These are phyloP conservation scores for Vitis amurensis DNA, from an alignment of 164 flowering plant species.

Conservation along the genomic window DNA sequence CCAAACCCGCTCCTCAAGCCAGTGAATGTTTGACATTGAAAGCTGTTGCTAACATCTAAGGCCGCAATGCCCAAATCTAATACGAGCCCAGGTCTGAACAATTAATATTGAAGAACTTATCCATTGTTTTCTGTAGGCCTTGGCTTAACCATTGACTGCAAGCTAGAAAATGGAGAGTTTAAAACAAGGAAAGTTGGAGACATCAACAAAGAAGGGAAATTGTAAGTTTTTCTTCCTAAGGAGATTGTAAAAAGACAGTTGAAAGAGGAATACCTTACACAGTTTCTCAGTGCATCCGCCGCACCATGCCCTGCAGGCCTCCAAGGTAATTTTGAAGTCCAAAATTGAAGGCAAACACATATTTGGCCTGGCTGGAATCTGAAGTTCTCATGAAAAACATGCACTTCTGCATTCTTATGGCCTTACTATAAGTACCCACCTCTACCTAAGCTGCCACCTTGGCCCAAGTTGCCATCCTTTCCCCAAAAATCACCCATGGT, in stretches of 20 bases:
- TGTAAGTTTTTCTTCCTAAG: conserved; percentile 49
- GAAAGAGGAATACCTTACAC: conserved; percentile 75
- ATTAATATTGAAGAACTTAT: too few relatives aligned
- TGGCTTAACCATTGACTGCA: conserved; percentile 63
- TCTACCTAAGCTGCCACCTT: too few relatives aligned
- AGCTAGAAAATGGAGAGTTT: conserved; percentile 41
- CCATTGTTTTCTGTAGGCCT: conserved; percentile 47
- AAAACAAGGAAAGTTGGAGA: conserved; percentile 50
- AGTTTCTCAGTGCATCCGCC: conserved; percentile 56
- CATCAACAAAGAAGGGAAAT: conserved; percentile 66
- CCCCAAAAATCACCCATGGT: too few relatives aligned
- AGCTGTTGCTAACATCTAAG: too few relatives aligned
- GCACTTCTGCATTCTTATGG: too few relatives aligned
- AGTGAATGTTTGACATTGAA: too few relatives aligned
- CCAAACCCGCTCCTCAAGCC: too few relatives aligned
- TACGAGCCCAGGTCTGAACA: too few relatives aligned
- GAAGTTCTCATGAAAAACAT: too few relatives aligned
- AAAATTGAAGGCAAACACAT: conserved; percentile 43
- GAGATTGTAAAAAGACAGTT: conserved; percentile 45
- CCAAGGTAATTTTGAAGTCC: conserved; percentile 47
- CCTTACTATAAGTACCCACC: too few relatives aligned
- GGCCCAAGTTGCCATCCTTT: too few relatives aligned
- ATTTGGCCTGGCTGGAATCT: conserved; percentile 27
- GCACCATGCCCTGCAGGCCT: conserved; percentile 58
- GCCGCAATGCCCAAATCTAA: too few relatives aligned